Conservation (phyloP, 1,139 yeast genomes). For the Candida gigantensis region DNA sequence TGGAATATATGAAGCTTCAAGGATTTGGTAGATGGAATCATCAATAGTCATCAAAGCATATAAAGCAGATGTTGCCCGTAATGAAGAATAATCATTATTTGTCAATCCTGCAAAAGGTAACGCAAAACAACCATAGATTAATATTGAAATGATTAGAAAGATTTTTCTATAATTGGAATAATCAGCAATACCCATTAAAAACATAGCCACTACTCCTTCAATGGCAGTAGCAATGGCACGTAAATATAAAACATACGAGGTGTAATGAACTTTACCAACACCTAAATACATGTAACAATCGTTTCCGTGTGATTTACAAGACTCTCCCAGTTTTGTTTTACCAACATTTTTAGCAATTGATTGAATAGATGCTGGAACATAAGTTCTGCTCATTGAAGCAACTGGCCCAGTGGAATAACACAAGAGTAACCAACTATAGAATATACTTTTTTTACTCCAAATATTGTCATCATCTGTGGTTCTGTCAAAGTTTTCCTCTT, state of each 20-base stretch:
- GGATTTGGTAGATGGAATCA: conserved; percentile 37
- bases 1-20: conserved; percentile 48
- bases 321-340: conserved; percentile 22
- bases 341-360: conserved; percentile 40
- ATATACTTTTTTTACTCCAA: conserved; percentile 21
- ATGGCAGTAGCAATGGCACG: conserved; percentile 40
- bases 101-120: conserved; percentile 41
- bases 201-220: conserved; percentile 40
- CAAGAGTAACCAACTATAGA: conserved; percentile 32
- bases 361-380: conserved; percentile 46
- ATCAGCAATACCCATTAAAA: conserved; percentile 46
- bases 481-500: not conserved
- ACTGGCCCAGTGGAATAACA: conserved; percentile 41
- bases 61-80: conserved; percentile 25
- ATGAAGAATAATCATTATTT: conserved; percentile 21
- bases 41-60: conserved; percentile 34
- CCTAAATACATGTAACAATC: conserved; percentile 45
- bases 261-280: conserved; percentile 33
- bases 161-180: conserved; percentile 41
- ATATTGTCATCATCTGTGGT: conserved; percentile 6
- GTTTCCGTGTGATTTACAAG: conserved; percentile 32
- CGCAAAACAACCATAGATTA: conserved; percentile 37
- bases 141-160: conserved; percentile 31
- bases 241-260: conserved; percentile 40
- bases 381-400: conserved; percentile 43